phyloP scores from a whole-genome alignment of 1,284 basidiomycete species.

The Schizophyllum amplum region DNA sequence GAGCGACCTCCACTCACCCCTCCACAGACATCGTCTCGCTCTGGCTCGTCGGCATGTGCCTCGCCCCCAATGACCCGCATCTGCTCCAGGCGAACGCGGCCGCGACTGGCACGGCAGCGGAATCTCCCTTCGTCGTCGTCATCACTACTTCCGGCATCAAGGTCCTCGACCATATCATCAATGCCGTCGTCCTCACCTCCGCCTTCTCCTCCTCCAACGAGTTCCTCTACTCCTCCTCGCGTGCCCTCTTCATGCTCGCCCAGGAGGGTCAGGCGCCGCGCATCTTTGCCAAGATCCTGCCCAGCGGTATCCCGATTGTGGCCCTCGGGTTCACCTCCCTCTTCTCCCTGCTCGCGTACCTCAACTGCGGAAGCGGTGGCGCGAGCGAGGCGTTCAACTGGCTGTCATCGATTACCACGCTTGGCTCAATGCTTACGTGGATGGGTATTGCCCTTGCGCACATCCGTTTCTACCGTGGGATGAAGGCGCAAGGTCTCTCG shows the following conservation, averaged over 20 bases:
- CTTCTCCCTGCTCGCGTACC: slow-evolving; percentile 38
- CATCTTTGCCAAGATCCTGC: slow-evolving; percentile 28
- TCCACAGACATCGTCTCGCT: slow-evolving; percentile 40
- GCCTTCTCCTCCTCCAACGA: slow-evolving; percentile 53
- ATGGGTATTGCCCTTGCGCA: slow-evolving; percentile 50
- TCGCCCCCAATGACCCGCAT: slow-evolving; percentile 31
- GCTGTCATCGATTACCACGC: slow-evolving; percentile 32
- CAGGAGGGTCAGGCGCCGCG: slow-evolving; percentile 47
- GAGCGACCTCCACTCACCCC: not conserved
- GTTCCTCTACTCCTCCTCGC: slow-evolving; percentile 46
- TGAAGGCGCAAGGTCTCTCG: slow-evolving; percentile 46
- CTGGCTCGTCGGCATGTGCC: slow-evolving; percentile 29
- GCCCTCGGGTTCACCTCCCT: slow-evolving; percentile 15
- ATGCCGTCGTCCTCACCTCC: slow-evolving; percentile 50
- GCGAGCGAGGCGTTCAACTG: slow-evolving; percentile 27
- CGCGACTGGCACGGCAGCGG: slow-evolving; percentile 22
- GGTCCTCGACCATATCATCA: slow-evolving; percentile 32
- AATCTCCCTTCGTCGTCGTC: slow-evolving; percentile 57
- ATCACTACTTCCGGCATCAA: slow-evolving; percentile 27
- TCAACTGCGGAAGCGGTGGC: slow-evolving; percentile 22
- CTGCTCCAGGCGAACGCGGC: slow-evolving; percentile 21
- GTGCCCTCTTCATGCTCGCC: slow-evolving; percentile 49
- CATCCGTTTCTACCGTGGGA: slow-evolving; percentile 48
- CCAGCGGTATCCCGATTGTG: slow-evolving; percentile 15
- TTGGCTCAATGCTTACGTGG: slow-evolving; percentile 35